These are phyloP conservation scores for Calonectria pseudoreteaudii DNA, from an alignment of 2,329 filamentous ascomycete genomes.

Conservation along the genomic window DNA sequence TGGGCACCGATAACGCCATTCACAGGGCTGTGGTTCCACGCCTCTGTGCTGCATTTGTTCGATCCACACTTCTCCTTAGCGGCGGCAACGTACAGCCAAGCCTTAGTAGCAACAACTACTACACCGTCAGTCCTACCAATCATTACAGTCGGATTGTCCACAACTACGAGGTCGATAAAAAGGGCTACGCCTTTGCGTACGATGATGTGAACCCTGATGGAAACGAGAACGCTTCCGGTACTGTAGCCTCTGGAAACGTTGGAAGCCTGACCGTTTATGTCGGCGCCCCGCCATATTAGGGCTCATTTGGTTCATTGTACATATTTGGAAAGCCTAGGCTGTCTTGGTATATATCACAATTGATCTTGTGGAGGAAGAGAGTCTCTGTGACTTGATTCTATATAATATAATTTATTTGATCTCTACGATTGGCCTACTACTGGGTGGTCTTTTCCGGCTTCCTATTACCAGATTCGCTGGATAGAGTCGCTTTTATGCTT, in stretches of 20 bases:
- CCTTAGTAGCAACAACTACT: slow-evolving; percentile 54
- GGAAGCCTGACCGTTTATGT: slow-evolving; percentile 45
- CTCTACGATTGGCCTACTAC: too few relatives aligned
- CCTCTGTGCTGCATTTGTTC: slow-evolving; percentile 63
- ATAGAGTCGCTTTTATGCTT: too few relatives aligned
- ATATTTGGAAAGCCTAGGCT: background rate
- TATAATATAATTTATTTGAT: background rate
- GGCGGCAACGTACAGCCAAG: slow-evolving; percentile 61
- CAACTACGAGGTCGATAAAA: slow-evolving; percentile 66
- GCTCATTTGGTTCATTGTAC: background rate
- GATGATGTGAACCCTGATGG: slow-evolving; percentile 74
- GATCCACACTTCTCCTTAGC: slow-evolving; percentile 58
- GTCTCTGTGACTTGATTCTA: too few relatives aligned
- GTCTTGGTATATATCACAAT: background rate
- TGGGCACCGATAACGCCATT: slow-evolving; percentile 51
- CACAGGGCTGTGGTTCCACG: slow-evolving; percentile 59
- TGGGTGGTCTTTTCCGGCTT: too few relatives aligned
- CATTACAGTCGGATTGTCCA: slow-evolving; percentile 74
- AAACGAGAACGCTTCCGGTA: slow-evolving; percentile 61
- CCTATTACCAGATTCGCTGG: too few relatives aligned
- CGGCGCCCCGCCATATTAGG: slow-evolving; percentile 31
- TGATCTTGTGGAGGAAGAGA: background rate
- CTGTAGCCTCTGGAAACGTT: slow-evolving; percentile 42
- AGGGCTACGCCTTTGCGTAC: slow-evolving; percentile 75
- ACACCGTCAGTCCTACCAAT: slow-evolving; percentile 56